A percentile compares a stretch with the other conserved stretches of the same genome.
Evolutionary conservation across 2,329 filamentous ascomycete genomes (phyloP).

Genomic region (Knoxdaviesia proteae): DNA sequence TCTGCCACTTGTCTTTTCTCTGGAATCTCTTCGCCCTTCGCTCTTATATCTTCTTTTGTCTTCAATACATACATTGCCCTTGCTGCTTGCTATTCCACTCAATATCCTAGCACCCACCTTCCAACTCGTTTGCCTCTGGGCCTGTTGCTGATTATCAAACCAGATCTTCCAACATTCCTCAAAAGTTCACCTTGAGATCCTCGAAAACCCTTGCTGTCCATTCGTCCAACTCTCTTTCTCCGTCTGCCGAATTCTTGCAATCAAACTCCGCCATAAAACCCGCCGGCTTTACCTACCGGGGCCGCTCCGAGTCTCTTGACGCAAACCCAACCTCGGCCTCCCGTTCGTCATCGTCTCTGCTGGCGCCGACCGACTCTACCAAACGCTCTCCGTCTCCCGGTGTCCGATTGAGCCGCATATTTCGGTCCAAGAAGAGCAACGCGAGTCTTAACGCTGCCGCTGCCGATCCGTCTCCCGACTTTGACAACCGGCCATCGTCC

Average conservation of each 20-base stretch:
- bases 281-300: constrained; percentile 14
- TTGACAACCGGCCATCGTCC: not conserved
- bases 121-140: not conserved
- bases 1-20: not conserved
- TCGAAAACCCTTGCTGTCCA: not conserved
- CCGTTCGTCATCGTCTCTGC: constrained; percentile 10
- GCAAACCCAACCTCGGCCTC: constrained; percentile 11
- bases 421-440: constrained; percentile 32
- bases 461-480: not conserved
- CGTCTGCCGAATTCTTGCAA: not conserved
- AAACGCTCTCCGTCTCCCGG: constrained; percentile 48
- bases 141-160: too few relatives aligned
- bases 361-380: constrained; percentile 19
- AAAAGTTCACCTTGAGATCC: not conserved
- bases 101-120: not conserved
- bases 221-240: not conserved
- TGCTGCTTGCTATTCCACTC: not conserved
- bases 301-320: constrained; percentile 13
- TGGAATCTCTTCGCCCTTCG: not conserved
- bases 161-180: too few relatives aligned
- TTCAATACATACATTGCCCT: not conserved
- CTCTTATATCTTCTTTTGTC: not conserved
- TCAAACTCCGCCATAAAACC: constrained; percentile 14
- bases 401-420: constrained; percentile 51
- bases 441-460: constrained; percentile 10